These are phyloP conservation scores for Apiospora malaysiana DNA, from an alignment of 2,329 filamentous ascomycete genomes.

Conservation along the genomic window DNA sequence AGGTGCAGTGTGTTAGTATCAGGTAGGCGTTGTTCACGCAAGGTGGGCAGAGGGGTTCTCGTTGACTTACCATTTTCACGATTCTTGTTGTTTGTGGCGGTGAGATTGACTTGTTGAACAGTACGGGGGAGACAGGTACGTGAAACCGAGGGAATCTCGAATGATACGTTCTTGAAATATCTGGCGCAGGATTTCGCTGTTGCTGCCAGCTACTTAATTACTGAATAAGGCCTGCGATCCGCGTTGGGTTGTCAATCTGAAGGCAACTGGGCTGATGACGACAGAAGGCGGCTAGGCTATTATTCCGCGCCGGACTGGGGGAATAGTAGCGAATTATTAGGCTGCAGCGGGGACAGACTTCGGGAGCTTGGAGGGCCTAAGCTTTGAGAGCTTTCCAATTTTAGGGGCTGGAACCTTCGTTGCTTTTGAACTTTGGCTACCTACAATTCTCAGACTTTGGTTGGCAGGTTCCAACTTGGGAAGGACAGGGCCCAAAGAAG, in stretches of 20 bases:
- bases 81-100: background rate
- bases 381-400: background rate
- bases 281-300: slow-evolving; percentile 16
- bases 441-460: background rate
- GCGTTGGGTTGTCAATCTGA: slow-evolving; percentile 1
- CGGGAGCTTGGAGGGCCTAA: background rate
- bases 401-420: background rate
- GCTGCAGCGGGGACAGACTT: background rate
- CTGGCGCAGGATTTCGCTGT: background rate
- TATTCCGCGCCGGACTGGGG: slow-evolving; percentile 14
- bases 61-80: background rate
- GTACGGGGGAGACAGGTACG: background rate
- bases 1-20: background rate
- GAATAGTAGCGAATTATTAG: background rate
- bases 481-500: no score
- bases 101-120: background rate
- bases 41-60: background rate
- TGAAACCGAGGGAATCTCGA: background rate
- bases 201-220: background rate
- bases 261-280: slow-evolving; percentile 20
- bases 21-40: no score
- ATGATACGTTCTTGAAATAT: background rate
- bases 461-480: background rate
- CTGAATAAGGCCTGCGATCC: background rate
- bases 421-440: background rate